These are phyloP conservation scores for Fusarium graminum DNA, from an alignment of 2,329 filamentous ascomycete genomes.

Conservation along the genomic window DNA sequence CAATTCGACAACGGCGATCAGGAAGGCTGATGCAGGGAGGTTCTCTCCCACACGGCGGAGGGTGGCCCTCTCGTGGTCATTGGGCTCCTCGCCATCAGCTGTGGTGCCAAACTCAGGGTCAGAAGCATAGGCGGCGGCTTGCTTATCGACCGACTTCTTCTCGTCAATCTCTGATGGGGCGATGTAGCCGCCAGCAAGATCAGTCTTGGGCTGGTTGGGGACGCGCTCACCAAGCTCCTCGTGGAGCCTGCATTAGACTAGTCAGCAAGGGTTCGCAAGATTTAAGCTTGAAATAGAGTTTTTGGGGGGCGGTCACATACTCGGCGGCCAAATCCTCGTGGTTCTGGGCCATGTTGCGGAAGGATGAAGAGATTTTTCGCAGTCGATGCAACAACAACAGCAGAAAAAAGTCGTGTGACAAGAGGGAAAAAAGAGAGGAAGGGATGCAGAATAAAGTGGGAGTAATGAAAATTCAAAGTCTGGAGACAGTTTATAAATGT, in stretches of 20 bases:
- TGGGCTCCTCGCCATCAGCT: constrained; percentile 65
- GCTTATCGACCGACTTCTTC: constrained; percentile 45
- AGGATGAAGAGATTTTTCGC: constrained; percentile 13
- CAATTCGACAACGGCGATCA: constrained; percentile 69
- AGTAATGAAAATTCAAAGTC: constrained; percentile 35
- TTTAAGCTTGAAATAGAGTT: constrained; percentile 27
- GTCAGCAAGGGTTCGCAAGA: constrained; percentile 21
- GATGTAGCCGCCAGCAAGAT: constrained; percentile 47
- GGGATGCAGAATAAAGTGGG: constrained; percentile 23
- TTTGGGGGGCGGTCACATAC: constrained; percentile 44
- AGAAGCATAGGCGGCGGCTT: constrained; percentile 24
- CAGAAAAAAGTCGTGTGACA: not conserved
- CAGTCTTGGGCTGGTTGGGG: constrained; percentile 41
- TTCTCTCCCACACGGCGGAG: constrained; percentile 67
- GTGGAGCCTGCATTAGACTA: constrained; percentile 45
- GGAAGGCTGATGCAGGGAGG: constrained; percentile 66
- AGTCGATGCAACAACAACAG: constrained; percentile 15
- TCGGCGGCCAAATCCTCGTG: constrained; percentile 53
- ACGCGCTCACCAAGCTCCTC: constrained; percentile 47
- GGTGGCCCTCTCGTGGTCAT: constrained; percentile 62
- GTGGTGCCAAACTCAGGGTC: constrained; percentile 51
- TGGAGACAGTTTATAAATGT: constrained; percentile 40
- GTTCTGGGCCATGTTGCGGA: constrained; percentile 51
- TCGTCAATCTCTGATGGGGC: constrained; percentile 44
- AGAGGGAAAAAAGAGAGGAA: not conserved